These are phyloP conservation scores for Ascochyta koolunga DNA, from an alignment of 2,329 filamentous ascomycete genomes.

Conservation along the genomic window DNA sequence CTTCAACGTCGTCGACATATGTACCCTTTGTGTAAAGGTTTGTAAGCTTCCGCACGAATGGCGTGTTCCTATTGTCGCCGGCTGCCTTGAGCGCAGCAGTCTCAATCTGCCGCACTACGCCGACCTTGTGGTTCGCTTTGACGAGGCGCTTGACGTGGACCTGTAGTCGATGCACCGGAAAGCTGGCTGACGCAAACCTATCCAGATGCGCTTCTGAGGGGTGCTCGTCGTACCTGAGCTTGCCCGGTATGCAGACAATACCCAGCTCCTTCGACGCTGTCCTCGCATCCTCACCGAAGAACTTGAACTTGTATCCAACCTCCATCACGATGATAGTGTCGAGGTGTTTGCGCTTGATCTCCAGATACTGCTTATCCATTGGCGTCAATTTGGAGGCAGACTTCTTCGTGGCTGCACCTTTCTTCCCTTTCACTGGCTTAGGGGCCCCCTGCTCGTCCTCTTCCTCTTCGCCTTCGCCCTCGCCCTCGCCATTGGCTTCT, in stretches of 20 bases:
- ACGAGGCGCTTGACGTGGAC: conserved; percentile 95
- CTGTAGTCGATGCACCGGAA: conserved; percentile 87
- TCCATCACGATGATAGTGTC: conserved; percentile 92
- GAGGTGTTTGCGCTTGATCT: conserved; percentile 89
- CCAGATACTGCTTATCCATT: conserved; percentile 90
- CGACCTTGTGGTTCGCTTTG: conserved; percentile 91
- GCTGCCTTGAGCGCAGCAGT: conserved; percentile 95
- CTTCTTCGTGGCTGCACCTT: conserved; percentile 67
- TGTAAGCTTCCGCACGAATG: conserved; percentile 90
- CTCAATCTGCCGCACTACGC: conserved; percentile 91
- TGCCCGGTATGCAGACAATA: conserved; percentile 96
- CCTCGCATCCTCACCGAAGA: conserved; percentile 94
- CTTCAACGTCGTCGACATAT: conserved; percentile 92
- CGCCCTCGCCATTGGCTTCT: conserved; percentile 56
- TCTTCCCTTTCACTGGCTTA: conserved; percentile 56
- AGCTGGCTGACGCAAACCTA: conserved; percentile 92
- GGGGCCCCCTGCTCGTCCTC: conserved; percentile 63
- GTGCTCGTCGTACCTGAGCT: conserved; percentile 88
- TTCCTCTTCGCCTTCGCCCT: conserved; percentile 60
- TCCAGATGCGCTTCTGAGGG: conserved; percentile 86
- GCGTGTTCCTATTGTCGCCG: conserved; percentile 90
- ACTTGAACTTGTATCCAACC: conserved; percentile 96
- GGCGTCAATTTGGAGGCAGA: conserved; percentile 85
- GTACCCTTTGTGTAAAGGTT: conserved; percentile 98
- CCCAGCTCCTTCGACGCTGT: conserved; percentile 87